Conservation (phyloP, 108 stramenopile species). For the Cyclotella cryptica region DNA sequence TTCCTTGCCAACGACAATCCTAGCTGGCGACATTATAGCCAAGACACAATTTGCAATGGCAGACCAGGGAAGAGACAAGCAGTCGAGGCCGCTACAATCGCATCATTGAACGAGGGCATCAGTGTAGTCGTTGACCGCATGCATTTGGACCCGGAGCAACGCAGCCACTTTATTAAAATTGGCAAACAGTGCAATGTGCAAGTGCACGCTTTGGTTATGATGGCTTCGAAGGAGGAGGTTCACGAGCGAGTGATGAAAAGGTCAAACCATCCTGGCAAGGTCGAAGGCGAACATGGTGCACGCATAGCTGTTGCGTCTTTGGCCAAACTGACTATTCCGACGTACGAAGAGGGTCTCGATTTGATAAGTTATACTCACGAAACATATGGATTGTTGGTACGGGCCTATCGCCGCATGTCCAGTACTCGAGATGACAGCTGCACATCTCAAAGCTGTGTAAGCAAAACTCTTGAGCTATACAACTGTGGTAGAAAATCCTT, state of each 20-base stretch:
- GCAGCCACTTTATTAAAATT: constrained; percentile 56
- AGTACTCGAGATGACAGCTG: not conserved
- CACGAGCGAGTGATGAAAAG: constrained; percentile 62
- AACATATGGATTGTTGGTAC: constrained; percentile 23
- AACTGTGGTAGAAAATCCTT: constrained; percentile 33
- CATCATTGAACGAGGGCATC: constrained; percentile 46
- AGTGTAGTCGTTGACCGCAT: constrained; percentile 84
- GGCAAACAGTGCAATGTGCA: constrained; percentile 54
- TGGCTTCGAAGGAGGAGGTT: constrained; percentile 61
- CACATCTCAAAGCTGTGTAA: not conserved
- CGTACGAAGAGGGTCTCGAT: constrained; percentile 67
- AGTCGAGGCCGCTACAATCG: constrained; percentile 61
- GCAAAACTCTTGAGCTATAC: constrained; percentile 21
- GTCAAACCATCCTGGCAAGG: constrained; percentile 78
- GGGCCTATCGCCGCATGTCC: constrained; percentile 18
- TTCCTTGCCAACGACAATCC: constrained; percentile 37
- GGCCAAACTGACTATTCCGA: constrained; percentile 53
- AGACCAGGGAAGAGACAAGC: constrained; percentile 75
- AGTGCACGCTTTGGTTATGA: constrained; percentile 68
- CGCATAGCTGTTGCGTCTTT: constrained; percentile 57
- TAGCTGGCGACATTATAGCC: constrained; percentile 72
- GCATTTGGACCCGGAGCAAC: constrained; percentile 76
- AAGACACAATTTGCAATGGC: constrained; percentile 86
- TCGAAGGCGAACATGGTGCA: constrained; percentile 72
- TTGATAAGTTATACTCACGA: constrained; percentile 58